A percentile compares a stretch with the other conserved stretches of the same genome.
These are phyloP conservation scores for Cryptococcus jaspeensis DNA, from an alignment of 1,284 basidiomycete species.

Conservation along the genomic window DNA sequence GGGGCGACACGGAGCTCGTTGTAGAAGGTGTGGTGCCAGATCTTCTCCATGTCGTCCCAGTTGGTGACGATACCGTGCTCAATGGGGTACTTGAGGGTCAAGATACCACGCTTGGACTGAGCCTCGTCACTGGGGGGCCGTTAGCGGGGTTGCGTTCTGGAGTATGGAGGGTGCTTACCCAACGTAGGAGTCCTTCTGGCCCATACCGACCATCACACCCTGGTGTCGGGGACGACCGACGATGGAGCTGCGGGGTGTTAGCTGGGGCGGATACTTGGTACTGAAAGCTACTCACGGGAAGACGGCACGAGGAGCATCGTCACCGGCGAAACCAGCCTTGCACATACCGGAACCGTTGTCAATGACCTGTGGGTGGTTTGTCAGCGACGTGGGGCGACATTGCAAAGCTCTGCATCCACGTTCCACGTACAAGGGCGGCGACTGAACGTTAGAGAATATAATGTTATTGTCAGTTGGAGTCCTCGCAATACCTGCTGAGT, in stretches of 20 bases:
- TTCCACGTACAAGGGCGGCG: constrained; percentile 42
- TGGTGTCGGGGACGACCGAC: constrained; percentile 89
- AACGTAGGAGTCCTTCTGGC: constrained; percentile 83
- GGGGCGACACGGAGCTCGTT: constrained; percentile 73
- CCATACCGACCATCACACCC: constrained; percentile 89
- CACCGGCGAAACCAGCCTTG: constrained; percentile 83
- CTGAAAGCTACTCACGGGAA: constrained; percentile 58
- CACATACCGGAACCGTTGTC: constrained; percentile 89
- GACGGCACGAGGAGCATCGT: constrained; percentile 73
- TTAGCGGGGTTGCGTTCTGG: constrained; percentile 6
- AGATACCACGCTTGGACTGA: constrained; percentile 92
- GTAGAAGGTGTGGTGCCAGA: constrained; percentile 91
- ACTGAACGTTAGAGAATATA: constrained; percentile 20
- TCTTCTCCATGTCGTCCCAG: constrained; percentile 97
- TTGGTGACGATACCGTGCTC: constrained; percentile 80
- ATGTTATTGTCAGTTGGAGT: neutral
- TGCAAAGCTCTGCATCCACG: constrained; percentile 6
- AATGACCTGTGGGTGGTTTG: constrained; percentile 58
- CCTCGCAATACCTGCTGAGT: neutral
- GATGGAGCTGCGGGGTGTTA: constrained; percentile 63
- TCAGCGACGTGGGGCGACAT: neutral
- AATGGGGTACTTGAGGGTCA: constrained; percentile 84
- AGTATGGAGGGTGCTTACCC: constrained; percentile 56
- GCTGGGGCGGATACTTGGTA: neutral
- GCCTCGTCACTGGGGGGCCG: constrained; percentile 70